These are phyloP conservation scores for Exophiala bonariae DNA, from an alignment of 2,329 filamentous ascomycete genomes.

Conservation along the genomic window DNA sequence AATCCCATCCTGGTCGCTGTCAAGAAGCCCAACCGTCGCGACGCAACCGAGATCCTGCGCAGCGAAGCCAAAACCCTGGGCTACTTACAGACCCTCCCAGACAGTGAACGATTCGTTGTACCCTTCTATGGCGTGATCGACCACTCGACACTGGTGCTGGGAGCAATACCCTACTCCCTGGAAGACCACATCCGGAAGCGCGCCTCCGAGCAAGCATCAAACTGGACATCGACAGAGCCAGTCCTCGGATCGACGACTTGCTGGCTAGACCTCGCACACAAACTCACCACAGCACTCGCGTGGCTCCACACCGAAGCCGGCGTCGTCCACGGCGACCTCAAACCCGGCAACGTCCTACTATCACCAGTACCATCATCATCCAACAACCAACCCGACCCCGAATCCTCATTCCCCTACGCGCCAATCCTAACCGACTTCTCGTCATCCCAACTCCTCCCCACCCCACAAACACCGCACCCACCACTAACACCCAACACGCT, in stretches of 20 bases:
- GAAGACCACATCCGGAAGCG: conserved; percentile 42
- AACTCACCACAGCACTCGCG: conserved; percentile 41
- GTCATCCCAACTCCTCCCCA: conserved; percentile 35
- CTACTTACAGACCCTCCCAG: conserved; percentile 35
- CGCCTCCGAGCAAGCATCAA: conserved; percentile 35
- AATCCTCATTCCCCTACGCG: conserved; percentile 36
- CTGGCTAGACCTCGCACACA: conserved; percentile 43
- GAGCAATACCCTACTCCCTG: conserved; percentile 44
- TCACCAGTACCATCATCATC: conserved; percentile 16
- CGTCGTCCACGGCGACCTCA: conserved; percentile 50
- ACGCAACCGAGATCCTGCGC: conserved; percentile 41
- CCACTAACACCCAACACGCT: conserved; percentile 26
- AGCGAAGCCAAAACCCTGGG: conserved; percentile 45
- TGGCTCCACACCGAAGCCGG: conserved; percentile 44
- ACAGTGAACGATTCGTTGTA: conserved; percentile 40
- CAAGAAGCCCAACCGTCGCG: conserved; percentile 43
- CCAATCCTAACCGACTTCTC: conserved; percentile 49
- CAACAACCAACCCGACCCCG: neutral
- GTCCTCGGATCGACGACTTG: conserved; percentile 37
- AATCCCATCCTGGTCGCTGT: conserved; percentile 40
- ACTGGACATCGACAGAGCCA: conserved; percentile 46
- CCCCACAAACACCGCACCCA: neutral
- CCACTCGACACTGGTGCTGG: conserved; percentile 43
- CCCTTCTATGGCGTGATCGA: conserved; percentile 47
- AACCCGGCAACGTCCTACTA: conserved; percentile 47